These are phyloP conservation scores for Dioszegia hungarica DNA, from an alignment of 768 basidiomycete species.

Conservation along the genomic window DNA sequence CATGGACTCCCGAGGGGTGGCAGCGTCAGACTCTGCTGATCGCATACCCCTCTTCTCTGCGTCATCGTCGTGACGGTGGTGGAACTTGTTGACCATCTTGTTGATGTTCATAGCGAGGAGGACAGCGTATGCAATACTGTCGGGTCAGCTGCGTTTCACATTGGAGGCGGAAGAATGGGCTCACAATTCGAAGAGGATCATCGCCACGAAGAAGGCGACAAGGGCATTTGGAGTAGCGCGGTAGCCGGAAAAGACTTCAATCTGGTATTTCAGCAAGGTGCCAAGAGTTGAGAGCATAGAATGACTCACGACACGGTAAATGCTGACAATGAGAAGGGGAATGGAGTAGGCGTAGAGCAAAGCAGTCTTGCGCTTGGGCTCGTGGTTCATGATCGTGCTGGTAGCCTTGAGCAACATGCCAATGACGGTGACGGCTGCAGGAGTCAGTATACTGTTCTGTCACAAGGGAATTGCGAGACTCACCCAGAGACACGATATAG, in stretches of 20 bases:
- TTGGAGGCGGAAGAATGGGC: not conserved
- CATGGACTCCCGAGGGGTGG: not conserved
- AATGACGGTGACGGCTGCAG: not conserved
- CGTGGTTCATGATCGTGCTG: not conserved
- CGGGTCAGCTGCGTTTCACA: not conserved
- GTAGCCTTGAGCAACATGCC: not conserved
- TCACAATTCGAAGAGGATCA: conserved; percentile 5
- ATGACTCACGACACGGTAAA: not conserved
- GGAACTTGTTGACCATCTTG: not conserved
- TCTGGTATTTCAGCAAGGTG: not conserved
- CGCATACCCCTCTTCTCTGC: not conserved
- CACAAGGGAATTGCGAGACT: not conserved
- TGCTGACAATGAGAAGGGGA: not conserved
- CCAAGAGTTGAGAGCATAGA: not conserved
- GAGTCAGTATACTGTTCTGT: not conserved
- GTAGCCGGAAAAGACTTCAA: not conserved
- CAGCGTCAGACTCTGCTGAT: not conserved
- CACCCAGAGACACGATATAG: not conserved
- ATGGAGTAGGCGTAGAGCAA: not conserved
- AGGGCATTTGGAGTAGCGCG: not conserved
- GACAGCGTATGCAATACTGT: not conserved
- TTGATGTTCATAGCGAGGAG: not conserved
- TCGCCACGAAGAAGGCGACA: not conserved
- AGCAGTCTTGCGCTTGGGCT: not conserved
- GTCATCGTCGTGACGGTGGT: not conserved